A percentile compares a stretch with the other conserved stretches of the same genome.
Conservation (phyloP, 176 grass and related monocot genomes). For the Musa acuminata region DNA sequence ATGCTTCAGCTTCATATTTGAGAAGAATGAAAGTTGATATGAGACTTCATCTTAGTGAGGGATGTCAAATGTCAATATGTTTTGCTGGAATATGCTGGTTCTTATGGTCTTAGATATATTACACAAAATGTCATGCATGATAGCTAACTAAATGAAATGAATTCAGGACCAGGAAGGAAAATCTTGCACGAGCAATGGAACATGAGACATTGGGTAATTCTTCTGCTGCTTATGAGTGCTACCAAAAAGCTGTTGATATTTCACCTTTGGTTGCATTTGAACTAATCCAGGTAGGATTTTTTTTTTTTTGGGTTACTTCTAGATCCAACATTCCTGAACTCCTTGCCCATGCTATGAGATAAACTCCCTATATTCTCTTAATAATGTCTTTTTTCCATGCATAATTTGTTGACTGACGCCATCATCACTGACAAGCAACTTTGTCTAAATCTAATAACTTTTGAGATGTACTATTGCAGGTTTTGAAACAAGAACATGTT, state of each 20-base stretch:
- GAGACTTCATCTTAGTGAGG: neutral
- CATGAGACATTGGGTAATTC: conserved; percentile 88
- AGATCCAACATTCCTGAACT: neutral
- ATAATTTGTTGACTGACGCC: neutral
- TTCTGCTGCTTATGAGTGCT: conserved; percentile 72
- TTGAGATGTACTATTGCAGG: conserved; percentile 30
- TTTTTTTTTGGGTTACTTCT: neutral
- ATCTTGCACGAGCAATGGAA: conserved; percentile 75
- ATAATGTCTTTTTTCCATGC: too few species aligned
- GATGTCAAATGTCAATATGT: neutral
- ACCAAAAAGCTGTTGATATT: conserved; percentile 98
- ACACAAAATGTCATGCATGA: neutral
- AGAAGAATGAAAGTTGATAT: neutral
- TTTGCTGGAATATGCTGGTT: neutral
- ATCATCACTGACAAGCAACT: neutral
- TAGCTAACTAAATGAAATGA: neutral
- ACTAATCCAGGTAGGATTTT: conserved; percentile 55
- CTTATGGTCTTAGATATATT: neutral
- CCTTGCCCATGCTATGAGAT: neutral
- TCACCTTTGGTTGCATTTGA: conserved; percentile 77
- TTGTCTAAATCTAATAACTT: neutral
- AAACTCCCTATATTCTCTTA: neutral
- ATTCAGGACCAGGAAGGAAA: conserved; percentile 69
- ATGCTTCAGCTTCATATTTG: neutral
- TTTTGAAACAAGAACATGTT: conserved; percentile 73